Conservation (phyloP, 805 yeast species). For the Schizosaccharomyces octosporus region DNA sequence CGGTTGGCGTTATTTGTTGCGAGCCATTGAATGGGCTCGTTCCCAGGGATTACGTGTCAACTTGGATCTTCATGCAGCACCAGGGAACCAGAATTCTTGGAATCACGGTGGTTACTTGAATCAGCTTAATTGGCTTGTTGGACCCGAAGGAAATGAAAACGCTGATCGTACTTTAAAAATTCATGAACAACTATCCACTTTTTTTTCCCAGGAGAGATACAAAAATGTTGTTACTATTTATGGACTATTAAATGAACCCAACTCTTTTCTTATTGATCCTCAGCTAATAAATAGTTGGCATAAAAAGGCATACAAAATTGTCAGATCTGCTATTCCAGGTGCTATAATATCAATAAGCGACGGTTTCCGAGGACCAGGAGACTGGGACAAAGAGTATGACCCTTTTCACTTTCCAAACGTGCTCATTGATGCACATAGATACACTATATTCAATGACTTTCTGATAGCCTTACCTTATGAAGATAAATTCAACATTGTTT, state of each 20-base stretch:
- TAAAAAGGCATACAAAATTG: conserved; percentile 29
- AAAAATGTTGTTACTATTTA: conserved; percentile 51
- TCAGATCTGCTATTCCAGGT: conserved; percentile 27
- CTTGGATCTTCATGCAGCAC: conserved; percentile 60
- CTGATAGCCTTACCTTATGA: conserved; percentile 12
- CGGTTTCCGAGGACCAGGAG: conserved; percentile 36
- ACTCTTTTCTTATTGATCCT: conserved; percentile 25
- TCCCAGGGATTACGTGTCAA: conserved; percentile 36
- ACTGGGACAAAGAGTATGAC: conserved; percentile 36
- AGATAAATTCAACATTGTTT: conserved; percentile 12
- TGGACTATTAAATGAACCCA: conserved; percentile 63
- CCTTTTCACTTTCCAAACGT: conserved; percentile 29
- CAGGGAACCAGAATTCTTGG: conserved; percentile 72
- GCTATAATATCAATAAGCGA: conserved; percentile 42
- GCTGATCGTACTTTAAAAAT: conserved; percentile 24
- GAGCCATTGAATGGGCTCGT: conserved; percentile 45
- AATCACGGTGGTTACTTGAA: conserved; percentile 54
- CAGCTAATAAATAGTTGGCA: conserved; percentile 29
- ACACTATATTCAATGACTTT: conserved; percentile 36
- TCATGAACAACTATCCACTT: conserved; percentile 27
- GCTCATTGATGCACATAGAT: conserved; percentile 65
- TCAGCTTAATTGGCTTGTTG: conserved; percentile 18
- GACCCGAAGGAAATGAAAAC: conserved; percentile 20
- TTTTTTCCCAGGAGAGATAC: conserved; percentile 38
- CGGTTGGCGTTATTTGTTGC: conserved; percentile 27